Base-by-base conservation (phyloP, 1,284 basidiomycete species). In the Gomphus bonarii region DNA sequence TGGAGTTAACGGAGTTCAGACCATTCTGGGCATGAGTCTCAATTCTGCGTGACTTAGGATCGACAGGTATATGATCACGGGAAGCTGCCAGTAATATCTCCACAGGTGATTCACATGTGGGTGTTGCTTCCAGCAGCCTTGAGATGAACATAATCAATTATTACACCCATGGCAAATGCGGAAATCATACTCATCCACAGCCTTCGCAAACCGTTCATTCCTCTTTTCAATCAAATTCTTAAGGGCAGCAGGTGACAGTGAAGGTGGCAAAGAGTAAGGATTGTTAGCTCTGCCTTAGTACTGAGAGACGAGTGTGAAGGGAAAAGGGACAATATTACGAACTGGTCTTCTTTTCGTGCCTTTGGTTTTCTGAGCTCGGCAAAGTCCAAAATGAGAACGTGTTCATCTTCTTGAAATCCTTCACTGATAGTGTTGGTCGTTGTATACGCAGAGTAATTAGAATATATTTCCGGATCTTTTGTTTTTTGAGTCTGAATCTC, bases 331-430 rank as follows among this genome's bases (percentile, higher is more conserved):
- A 16, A 20, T 18, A 18, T n/a, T 22, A 51, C 50, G 18, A 35
- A 51, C 35, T 36, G 42, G n/a, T 55, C 59, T 69, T 74, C 61
- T 64, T 73, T 30, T 78, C 76, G 57, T 51, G 14, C 31, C 71
- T 76, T 9, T 75, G 70, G 61, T 75, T 78, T 20, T 40, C 54
- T 58, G 18, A 49, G 53, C 44, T 86, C 82, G n/a, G 73, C 72
- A 64, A 91, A 84, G 57, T 89, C 86, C 16, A 91, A 74, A n/a
- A 88, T 71, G 44, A 90, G 74, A 16, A 91, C 80, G 62, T 87
- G 82, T 38, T 85, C 85, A 3, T 78, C 74, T 48, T 71, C 69
- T 44, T 75, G 72, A 40, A 69, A 63, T 14, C 20, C 35, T 11
- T 25, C 47, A 6, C 18, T 14, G 16, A 36, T 10, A 12, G 31